Percentiles rank a stretch among this genome's conserved stretches.
Evolutionary conservation across 257 asterid genomes (phyloP).

Genomic region (Solanum arcanum): DNA sequence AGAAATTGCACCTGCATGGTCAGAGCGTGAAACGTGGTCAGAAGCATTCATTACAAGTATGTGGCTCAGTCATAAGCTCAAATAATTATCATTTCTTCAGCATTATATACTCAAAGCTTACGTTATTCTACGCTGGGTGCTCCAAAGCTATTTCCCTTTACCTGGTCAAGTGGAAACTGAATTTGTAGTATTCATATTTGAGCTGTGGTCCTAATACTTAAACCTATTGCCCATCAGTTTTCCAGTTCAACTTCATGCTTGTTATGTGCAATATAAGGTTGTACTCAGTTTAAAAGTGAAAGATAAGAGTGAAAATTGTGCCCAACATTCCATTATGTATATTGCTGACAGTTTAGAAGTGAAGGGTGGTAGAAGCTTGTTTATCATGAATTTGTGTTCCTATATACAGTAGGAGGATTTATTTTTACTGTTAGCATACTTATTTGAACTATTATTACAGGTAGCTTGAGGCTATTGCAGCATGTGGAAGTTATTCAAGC

Average conservation of each 20-base stretch:
- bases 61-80: slow-evolving; percentile 3
- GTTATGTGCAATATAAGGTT: background rate
- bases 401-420: background rate
- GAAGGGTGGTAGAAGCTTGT: background rate
- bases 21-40: slow-evolving; percentile 51
- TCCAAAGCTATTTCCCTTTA: background rate
- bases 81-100: background rate
- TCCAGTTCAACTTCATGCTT: background rate
- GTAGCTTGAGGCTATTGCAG: slow-evolving; percentile 70
- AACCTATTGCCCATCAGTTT: background rate
- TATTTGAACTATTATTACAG: slow-evolving; percentile 22
- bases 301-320: background rate
- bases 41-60: slow-evolving; percentile 88
- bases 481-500: slow-evolving; percentile 69
- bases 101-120: background rate
- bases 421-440: background rate
- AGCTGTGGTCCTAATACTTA: background rate
- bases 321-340: background rate
- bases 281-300: background rate
- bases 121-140: background rate
- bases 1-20: slow-evolving; percentile 91
- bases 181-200: background rate
- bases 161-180: background rate
- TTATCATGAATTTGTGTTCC: background rate
- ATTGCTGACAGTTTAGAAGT: background rate